These are phyloP conservation scores for Pilaira anomala DNA, from an alignment of 192 early-diverging fungal species.

Conservation along the genomic window DNA sequence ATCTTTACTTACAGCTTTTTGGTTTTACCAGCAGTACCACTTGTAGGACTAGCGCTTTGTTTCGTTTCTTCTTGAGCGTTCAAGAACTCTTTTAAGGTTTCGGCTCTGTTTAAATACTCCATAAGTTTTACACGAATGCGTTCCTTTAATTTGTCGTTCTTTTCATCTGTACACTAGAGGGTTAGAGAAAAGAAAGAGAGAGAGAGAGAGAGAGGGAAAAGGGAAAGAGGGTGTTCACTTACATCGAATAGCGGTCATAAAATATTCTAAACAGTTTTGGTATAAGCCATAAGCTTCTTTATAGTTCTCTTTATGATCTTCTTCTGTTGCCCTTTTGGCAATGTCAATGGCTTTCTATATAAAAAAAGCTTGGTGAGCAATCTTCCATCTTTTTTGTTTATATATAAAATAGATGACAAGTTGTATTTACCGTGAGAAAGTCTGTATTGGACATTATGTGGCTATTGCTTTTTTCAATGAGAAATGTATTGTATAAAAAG, in stretches of 20 bases:
- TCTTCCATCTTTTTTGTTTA: background rate
- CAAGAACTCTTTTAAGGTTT: conserved; percentile 88
- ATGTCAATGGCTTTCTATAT: conserved; percentile 85
- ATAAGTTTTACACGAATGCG: conserved; percentile 81
- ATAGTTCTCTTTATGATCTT: conserved; percentile 88
- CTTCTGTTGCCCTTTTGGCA: conserved; percentile 88
- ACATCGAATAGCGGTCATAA: conserved; percentile 94
- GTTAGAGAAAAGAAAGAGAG: background rate
- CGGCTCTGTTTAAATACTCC: conserved; percentile 91
- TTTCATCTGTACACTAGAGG: conserved; percentile 78
- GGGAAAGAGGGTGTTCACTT: conserved; percentile 5
- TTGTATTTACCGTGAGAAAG: conserved; percentile 19
- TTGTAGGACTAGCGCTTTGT: no score
- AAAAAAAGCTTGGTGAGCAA: background rate
- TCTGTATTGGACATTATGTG: conserved; percentile 24
- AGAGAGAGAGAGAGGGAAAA: background rate
- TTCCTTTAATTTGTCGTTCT: conserved; percentile 84
- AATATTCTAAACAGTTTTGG: conserved; percentile 86
- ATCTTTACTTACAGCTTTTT: conserved; percentile 19
- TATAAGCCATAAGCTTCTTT: conserved; percentile 90
- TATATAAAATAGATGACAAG: background rate
- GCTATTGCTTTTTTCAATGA: background rate
- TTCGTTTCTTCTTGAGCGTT: conserved; percentile 60
- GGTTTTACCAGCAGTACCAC: conserved; percentile 44
- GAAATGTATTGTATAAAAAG: background rate